Evolutionary conservation across 371 early-diverging fungal genomes (phyloP), one percentile per base, ranked within the genome.

Genomic region (Mycotypha africana): DNA sequence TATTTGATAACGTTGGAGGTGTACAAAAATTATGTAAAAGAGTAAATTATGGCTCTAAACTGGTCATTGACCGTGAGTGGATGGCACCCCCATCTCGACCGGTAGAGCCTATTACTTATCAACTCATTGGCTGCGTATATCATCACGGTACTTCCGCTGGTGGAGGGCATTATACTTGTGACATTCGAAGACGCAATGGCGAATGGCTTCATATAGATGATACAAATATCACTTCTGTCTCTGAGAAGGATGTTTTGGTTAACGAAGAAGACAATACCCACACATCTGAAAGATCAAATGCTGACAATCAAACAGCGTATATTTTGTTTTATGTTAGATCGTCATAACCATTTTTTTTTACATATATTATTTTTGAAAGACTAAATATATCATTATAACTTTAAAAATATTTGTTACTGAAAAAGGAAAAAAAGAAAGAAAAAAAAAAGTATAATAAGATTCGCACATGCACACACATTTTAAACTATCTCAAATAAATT

Each of bases 111-210:
- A 51, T 71, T 30, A 70, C 67, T 1, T 81, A 81, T 47, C 65
- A 77, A 49, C 67, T 81, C 10, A 78, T 80, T 70, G 83, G 83
- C 30, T 63, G 70, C 61, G 91, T 98, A 7, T 92, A 97, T 65
- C 98, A 98, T 66, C 98, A 96, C 61, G 97, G 98, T 12, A 62
- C 71, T 44, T 74, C 76, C 21, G 91, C 95, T 21, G 82, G 79
- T 10, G 97, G 94, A 30, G 98, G 98, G 5, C 98, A 98, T 60
- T 98, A 98, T 66, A 98, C 97, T 3, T 94, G 94, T 70, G 92
- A 92, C 66, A 81, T 98, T 19, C 59, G 62, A 45, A 72, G 88
- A 49, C 70, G 79, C 20, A 74, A 78, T 47, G 79, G 79, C 28
- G 79, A 84, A 62, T 97, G 96, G 97, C 78, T 93, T 42, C 89